Percentiles rank a stretch among this genome's conserved stretches.
Conservation (phyloP, 176 grass and related monocot species). For the Cymbopogon citratus region DNA sequence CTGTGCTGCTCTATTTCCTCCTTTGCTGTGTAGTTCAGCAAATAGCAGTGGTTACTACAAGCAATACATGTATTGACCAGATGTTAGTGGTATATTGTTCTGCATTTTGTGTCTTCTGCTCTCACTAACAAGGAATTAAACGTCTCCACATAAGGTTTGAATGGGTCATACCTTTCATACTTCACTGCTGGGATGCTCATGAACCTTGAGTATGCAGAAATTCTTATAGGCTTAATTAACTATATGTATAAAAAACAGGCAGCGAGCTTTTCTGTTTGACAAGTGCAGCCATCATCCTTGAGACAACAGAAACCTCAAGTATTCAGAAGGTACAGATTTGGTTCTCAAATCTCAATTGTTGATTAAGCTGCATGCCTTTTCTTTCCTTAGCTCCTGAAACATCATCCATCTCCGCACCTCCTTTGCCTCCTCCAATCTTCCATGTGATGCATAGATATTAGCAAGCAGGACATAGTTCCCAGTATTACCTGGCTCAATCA, state of each 20-base stretch:
- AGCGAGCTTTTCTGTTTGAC: not conserved
- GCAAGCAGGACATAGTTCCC: slow-evolving; percentile 59
- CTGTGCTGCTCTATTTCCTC: not conserved
- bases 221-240: not conserved
- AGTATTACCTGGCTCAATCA: slow-evolving; percentile 43
- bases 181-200: not conserved
- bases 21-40: not conserved
- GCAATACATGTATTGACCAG: not conserved
- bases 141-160: not conserved
- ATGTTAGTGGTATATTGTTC: not conserved
- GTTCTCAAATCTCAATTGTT: slow-evolving; percentile 9
- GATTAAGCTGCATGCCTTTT: slow-evolving; percentile 40
- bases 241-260: not conserved
- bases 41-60: not conserved
- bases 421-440: slow-evolving; percentile 51
- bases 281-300: not conserved
- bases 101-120: not conserved
- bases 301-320: not conserved
- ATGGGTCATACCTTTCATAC: not conserved
- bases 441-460: slow-evolving; percentile 38
- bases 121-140: not conserved
- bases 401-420: slow-evolving; percentile 47
- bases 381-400: slow-evolving; percentile 42
- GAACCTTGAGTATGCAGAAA: slow-evolving; percentile 7
- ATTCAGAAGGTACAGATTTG: not conserved